These are phyloP conservation scores for Penicillium sp. DNA, from an alignment of 2,329 filamentous ascomycete genomes.

Conservation along the genomic window DNA sequence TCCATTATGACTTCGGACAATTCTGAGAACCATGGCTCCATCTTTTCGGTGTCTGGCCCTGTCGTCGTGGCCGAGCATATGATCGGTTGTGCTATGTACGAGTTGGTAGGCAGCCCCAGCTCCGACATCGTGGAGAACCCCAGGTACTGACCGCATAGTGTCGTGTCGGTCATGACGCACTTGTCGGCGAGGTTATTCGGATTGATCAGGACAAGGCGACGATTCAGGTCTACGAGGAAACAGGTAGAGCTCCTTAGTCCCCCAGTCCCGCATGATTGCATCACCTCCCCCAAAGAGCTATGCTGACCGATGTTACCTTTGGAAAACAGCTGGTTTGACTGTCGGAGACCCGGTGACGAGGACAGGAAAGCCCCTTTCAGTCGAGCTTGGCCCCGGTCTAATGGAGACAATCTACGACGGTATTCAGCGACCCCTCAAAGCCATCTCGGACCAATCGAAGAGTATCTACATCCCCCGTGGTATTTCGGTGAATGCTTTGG, in stretches of 20 bases:
- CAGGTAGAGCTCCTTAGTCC: constrained; percentile 49
- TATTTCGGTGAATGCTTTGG: constrained; percentile 75
- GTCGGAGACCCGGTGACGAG: constrained; percentile 86
- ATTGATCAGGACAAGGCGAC: constrained; percentile 92
- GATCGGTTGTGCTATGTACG: constrained; percentile 99
- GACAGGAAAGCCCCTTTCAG: constrained; percentile 90
- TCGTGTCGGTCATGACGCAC: constrained; percentile 79
- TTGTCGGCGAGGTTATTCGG: constrained; percentile 96
- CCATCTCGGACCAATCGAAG: constrained; percentile 65
- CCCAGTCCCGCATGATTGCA: constrained; percentile 5
- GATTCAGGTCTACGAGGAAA: constrained; percentile 99
- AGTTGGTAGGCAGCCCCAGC: constrained; percentile 58
- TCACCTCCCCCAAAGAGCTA: constrained; percentile 2
- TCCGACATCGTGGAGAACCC: constrained; percentile 1
- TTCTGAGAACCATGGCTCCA: constrained; percentile 51
- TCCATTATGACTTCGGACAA: constrained; percentile 41
- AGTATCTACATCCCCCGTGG: constrained; percentile 98
- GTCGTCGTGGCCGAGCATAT: constrained; percentile 97
- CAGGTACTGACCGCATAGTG: constrained; percentile 48
- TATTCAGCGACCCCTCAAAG: constrained; percentile 87
- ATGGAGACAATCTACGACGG: constrained; percentile 99
- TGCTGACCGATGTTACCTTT: constrained; percentile 7
- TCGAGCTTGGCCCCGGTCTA: constrained; percentile 91
- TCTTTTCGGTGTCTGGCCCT: constrained; percentile 70
- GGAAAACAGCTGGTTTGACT: constrained; percentile 65